These are phyloP conservation scores for Sporothrix luriei DNA, from an alignment of 2,329 filamentous ascomycete genomes.

Conservation along the genomic window DNA sequence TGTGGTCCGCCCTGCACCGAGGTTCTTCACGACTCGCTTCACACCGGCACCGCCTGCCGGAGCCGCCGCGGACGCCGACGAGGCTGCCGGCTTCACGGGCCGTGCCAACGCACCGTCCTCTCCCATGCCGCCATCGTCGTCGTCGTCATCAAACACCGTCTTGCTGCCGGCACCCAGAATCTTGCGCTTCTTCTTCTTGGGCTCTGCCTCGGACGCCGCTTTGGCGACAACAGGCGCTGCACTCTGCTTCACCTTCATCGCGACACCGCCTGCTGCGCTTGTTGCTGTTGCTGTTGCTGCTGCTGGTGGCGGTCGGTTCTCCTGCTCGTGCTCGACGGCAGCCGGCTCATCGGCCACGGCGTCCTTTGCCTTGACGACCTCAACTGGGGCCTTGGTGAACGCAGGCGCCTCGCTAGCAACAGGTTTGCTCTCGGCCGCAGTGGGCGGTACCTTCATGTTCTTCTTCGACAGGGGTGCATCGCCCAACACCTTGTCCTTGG, in stretches of 20 bases:
- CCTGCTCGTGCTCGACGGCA: slow-evolving; percentile 41
- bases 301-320: slow-evolving; percentile 39
- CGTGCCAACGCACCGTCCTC: slow-evolving; percentile 20
- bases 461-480: slow-evolving; percentile 52
- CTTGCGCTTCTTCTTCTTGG: slow-evolving; percentile 72
- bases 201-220: slow-evolving; percentile 43
- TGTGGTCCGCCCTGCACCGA: slow-evolving; percentile 37
- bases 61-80: background rate
- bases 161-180: slow-evolving; percentile 63
- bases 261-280: slow-evolving; percentile 38
- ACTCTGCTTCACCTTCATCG: slow-evolving; percentile 32
- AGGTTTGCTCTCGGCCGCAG: slow-evolving; percentile 38
- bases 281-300: too few relatives aligned
- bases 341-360: slow-evolving; percentile 37
- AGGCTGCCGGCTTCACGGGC: slow-evolving; percentile 9
- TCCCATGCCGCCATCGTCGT: slow-evolving; percentile 47
- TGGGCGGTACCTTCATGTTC: slow-evolving; percentile 42
- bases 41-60: slow-evolving; percentile 44
- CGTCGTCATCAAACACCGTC: slow-evolving; percentile 72
- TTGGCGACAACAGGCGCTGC: slow-evolving; percentile 30
- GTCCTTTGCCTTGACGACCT: slow-evolving; percentile 30
- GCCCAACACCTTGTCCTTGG: slow-evolving; percentile 50
- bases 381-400: slow-evolving; percentile 45
- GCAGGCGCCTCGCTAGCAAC: slow-evolving; percentile 38
- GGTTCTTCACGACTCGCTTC: slow-evolving; percentile 37